Evolutionary conservation across 495 filamentous ascomycete genomes (phyloP).

Genomic region (Polyplosphaeria fusca): DNA sequence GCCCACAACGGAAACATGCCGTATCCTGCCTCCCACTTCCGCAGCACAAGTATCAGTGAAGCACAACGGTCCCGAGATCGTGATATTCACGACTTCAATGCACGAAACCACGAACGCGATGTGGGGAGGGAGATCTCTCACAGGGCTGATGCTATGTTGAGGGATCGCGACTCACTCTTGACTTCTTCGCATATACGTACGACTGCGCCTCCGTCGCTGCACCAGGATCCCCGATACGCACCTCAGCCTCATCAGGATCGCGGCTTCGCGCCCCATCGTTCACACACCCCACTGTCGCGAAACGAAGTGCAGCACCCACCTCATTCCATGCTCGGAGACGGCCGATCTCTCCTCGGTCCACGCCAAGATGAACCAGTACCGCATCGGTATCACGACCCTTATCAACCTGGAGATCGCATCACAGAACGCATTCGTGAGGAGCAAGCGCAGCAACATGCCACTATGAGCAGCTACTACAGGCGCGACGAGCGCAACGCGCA

Average conservation of each 20-base stretch:
- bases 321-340: constrained; percentile 13
- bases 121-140: constrained; percentile 17
- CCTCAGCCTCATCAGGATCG: constrained; percentile 10
- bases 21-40: constrained; percentile 20
- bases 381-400: constrained; percentile 14
- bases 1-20: constrained; percentile 15
- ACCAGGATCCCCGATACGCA: constrained; percentile 15
- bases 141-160: constrained; percentile 6
- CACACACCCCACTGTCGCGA: constrained; percentile 24
- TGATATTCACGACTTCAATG: constrained; percentile 23
- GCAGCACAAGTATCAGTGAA: constrained; percentile 5
- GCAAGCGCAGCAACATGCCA: constrained; percentile 11
- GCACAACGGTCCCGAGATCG: constrained; percentile 15
- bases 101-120: constrained; percentile 22
- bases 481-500: constrained; percentile 11
- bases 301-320: constrained; percentile 19
- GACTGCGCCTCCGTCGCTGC: not conserved
- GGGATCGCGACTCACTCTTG: constrained; percentile 16
- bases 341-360: not conserved
- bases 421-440: constrained; percentile 29
- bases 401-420: constrained; percentile 13
- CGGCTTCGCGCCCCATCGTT: constrained; percentile 5
- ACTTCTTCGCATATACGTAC: constrained; percentile 4
- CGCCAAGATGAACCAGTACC: constrained; percentile 8
- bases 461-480: not conserved